These are phyloP conservation scores for Podaxis sp. DNA, from an alignment of 768 basidiomycete genomes.

Conservation along the genomic window DNA sequence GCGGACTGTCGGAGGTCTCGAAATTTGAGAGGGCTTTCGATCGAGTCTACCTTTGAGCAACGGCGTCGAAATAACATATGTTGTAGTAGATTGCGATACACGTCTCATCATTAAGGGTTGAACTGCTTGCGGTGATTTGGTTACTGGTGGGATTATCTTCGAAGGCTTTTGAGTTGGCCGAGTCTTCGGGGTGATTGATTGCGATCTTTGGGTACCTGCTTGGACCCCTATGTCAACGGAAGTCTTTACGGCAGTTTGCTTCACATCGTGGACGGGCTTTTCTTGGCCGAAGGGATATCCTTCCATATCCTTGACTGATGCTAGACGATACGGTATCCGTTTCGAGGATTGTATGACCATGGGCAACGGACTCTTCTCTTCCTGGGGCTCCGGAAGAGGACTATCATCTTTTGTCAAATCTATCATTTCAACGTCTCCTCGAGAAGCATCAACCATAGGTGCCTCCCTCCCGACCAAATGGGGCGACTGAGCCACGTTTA, in stretches of 20 bases:
- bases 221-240: constrained; percentile 13
- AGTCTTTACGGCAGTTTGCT: background rate
- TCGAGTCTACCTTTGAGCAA: background rate
- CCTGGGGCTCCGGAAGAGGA: background rate
- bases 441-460: background rate
- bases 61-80: background rate
- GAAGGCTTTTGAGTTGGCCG: background rate
- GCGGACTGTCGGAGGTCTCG: background rate
- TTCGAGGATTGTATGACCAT: constrained; percentile 17
- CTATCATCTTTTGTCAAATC: constrained; percentile 41
- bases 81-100: background rate
- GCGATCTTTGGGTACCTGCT: background rate
- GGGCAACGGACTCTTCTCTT: background rate
- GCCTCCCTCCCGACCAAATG: background rate
- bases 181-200: background rate
- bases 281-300: background rate
- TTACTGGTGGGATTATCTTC: background rate
- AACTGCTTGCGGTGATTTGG: background rate
- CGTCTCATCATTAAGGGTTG: background rate
- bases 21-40: background rate
- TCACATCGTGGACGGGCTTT: background rate
- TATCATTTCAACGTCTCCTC: constrained; percentile 33
- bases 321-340: background rate
- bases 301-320: background rate
- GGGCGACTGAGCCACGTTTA: background rate